Conservation (phyloP, 495 filamentous ascomycete genomes). For the Penicillium riverlandense region DNA sequence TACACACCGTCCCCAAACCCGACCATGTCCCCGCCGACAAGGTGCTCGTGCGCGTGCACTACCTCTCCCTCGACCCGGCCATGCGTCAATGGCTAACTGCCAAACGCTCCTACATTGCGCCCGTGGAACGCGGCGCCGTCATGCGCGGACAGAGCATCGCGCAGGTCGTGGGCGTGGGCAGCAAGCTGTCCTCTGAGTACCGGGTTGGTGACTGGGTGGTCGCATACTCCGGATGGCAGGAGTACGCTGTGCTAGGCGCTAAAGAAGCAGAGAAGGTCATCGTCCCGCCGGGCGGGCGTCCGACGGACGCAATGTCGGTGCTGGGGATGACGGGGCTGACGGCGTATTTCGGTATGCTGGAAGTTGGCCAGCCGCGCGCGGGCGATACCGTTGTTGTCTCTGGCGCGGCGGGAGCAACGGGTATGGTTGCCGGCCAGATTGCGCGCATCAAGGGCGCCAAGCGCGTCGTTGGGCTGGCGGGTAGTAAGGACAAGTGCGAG, state of each 20-base stretch:
- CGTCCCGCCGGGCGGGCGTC: slow-evolving; percentile 39
- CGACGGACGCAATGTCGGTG: slow-evolving; percentile 55
- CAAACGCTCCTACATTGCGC: slow-evolving; percentile 58
- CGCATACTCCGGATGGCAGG: slow-evolving; percentile 52
- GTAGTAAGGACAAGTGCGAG: slow-evolving; percentile 40
- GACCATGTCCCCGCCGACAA: slow-evolving; percentile 48
- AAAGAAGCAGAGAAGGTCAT: slow-evolving; percentile 35
- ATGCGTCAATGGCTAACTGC: slow-evolving; percentile 71
- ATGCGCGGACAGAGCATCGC: slow-evolving; percentile 60
- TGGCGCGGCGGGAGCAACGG: slow-evolving; percentile 65
- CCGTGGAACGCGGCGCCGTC: slow-evolving; percentile 55
- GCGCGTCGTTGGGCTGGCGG: slow-evolving; percentile 45
- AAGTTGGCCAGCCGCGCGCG: slow-evolving; percentile 47
- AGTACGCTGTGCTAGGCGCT: slow-evolving; percentile 47
- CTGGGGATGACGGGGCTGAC: slow-evolving; percentile 54
- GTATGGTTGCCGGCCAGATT: slow-evolving; percentile 62
- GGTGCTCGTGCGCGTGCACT: slow-evolving; percentile 57
- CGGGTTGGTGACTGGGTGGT: slow-evolving; percentile 45
- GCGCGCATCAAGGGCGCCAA: slow-evolving; percentile 53
- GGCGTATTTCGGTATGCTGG: slow-evolving; percentile 60
- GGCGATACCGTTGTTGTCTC: slow-evolving; percentile 62
- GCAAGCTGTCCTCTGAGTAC: slow-evolving; percentile 28
- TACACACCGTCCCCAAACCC: slow-evolving; percentile 40
- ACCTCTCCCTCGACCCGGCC: slow-evolving; percentile 74
- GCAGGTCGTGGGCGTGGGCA: slow-evolving; percentile 43